phyloP scores from a whole-genome alignment of 345 rosid species.

The Adansonia digitata region DNA sequence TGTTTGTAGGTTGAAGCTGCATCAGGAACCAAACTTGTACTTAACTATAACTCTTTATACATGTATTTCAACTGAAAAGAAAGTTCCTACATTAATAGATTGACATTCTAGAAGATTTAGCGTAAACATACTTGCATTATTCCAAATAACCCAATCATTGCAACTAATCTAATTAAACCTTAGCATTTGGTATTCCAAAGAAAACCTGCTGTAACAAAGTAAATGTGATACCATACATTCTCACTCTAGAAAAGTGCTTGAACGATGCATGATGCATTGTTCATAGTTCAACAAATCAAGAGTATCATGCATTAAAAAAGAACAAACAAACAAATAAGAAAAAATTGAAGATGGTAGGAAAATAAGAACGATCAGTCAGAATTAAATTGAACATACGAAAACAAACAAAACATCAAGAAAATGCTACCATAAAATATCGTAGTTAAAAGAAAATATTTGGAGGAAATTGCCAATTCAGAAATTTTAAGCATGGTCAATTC shows the following conservation, averaged over 20 bases:
- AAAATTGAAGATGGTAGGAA: neutral
- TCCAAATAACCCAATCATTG: neutral
- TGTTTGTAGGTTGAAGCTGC: neutral
- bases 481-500: slow-evolving; percentile 12
- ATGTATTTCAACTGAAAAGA: neutral
- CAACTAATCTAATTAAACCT: neutral
- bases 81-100: neutral
- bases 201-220: no score
- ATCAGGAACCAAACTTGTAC: neutral
- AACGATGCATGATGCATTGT: neutral
- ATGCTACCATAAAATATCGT: slow-evolving; percentile 4
- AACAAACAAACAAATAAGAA: neutral
- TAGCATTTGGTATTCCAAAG: neutral
- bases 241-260: neutral
- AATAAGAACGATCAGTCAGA: neutral
- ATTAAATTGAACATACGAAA: neutral
- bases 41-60: neutral
- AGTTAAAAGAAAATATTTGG: slow-evolving; percentile 15
- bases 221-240: neutral
- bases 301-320: neutral
- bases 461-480: slow-evolving; percentile 5
- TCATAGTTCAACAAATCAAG: neutral
- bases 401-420: neutral
- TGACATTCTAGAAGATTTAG: neutral
- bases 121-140: no score